These are phyloP conservation scores for Starmerella bacillaris DNA, from an alignment of 805 yeast species.

Conservation along the genomic window DNA sequence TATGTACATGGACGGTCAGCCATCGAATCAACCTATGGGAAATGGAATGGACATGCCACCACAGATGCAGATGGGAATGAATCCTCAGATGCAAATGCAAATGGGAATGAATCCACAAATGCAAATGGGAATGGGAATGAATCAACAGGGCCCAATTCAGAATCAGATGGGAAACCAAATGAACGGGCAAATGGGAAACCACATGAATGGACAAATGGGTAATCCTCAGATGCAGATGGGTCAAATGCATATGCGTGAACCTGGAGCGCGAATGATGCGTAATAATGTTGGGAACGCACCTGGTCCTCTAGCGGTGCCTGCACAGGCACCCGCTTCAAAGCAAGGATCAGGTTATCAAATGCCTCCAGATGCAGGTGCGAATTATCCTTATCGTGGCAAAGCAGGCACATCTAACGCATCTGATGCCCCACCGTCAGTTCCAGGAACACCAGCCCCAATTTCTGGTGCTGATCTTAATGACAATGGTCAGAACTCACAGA, in stretches of 20 bases:
- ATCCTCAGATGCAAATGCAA: neutral
- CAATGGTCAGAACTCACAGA: neutral
- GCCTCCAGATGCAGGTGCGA: constrained; percentile 1
- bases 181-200: neutral
- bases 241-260: constrained; percentile 1
- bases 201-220: neutral
- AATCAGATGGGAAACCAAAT: neutral
- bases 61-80: constrained; percentile 1
- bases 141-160: neutral
- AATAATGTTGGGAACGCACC: neutral
- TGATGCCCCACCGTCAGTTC: neutral
- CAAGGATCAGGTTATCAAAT: neutral
- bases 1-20: neutral
- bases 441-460: neutral
- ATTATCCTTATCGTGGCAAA: neutral
- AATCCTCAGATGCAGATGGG: neutral
- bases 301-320: neutral
- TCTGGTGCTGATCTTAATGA: neutral
- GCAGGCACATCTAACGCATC: neutral
- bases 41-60: constrained; percentile 1
- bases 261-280: neutral
- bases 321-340: neutral
- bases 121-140: neutral
- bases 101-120: neutral
- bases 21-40: constrained; percentile 3